Percentiles rank a stretch among this genome's conserved stretches.
phyloP scores from a whole-genome alignment of 2,329 filamentous ascomycete species.

The Sclerotinia spermophila region DNA sequence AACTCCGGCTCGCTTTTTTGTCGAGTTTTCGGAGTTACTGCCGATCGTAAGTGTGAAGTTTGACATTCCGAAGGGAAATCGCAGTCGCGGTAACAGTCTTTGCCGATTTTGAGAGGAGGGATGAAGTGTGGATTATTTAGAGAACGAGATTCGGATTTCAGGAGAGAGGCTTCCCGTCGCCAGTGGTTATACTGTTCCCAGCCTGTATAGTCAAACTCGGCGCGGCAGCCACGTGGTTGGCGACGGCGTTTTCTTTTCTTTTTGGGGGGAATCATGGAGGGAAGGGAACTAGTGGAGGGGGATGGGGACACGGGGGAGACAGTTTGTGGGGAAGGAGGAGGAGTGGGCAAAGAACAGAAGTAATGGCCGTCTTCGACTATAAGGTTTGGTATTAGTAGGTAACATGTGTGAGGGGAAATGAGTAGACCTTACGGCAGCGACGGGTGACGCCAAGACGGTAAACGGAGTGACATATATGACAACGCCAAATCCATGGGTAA shows the following conservation, averaged over 20 bases:
- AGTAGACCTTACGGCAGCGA: constrained; percentile 30
- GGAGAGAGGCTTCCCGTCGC: constrained; percentile 9
- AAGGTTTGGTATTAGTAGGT: neutral
- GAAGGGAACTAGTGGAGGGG: neutral
- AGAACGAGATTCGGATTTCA: constrained; percentile 3
- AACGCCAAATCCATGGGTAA: constrained; percentile 39
- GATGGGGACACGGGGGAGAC: neutral
- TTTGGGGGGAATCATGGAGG: neutral
- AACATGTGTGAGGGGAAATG: neutral
- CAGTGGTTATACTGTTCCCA: constrained; percentile 19
- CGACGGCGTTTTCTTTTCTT: constrained; percentile 16
- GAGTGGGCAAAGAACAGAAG: constrained; percentile 23
- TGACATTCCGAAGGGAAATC: constrained; percentile 19
- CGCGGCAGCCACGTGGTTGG: constrained; percentile 13
- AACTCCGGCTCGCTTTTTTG: constrained; percentile 11
- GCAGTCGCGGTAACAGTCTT: constrained; percentile 17
- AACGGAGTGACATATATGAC: constrained; percentile 34
- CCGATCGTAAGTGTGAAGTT: neutral
- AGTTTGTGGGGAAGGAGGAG: constrained; percentile 6
- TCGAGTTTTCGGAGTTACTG: neutral
- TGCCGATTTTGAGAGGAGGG: constrained; percentile 1
- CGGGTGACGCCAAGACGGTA: constrained; percentile 38
- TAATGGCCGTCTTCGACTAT: constrained; percentile 29
- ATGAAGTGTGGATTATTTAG: neutral
- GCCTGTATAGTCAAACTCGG: constrained; percentile 23